Conservation (phyloP, 345 rosid genomes). For the Brassica rapa region DNA sequence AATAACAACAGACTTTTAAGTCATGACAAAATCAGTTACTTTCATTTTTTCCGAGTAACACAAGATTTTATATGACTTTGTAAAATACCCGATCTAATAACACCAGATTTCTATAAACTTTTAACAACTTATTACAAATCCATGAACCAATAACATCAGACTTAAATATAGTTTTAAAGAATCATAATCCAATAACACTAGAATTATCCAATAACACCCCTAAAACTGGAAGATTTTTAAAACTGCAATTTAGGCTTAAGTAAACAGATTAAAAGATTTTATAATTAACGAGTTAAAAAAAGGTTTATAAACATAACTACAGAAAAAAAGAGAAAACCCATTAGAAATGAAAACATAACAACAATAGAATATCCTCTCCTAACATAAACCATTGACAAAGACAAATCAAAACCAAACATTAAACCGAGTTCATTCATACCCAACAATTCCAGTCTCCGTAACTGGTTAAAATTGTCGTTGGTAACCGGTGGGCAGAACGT, state of each 20-base stretch:
- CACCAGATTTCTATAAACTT: too few relatives aligned
- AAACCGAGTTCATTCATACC: conserved; percentile 24
- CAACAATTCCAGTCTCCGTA: conserved; percentile 25
- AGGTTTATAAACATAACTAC: background rate
- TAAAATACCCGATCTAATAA: too few relatives aligned
- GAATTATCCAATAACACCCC: too few relatives aligned
- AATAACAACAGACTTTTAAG: background rate
- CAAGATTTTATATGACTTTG: too few relatives aligned
- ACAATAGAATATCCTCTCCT: background rate
- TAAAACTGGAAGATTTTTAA: background rate
- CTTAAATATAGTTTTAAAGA: too few relatives aligned
- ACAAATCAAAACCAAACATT: conserved; percentile 42
- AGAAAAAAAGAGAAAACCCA: too few relatives aligned
- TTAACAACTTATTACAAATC: too few relatives aligned
- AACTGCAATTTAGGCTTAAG: background rate
- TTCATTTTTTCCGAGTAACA: background rate
- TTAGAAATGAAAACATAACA: background rate
- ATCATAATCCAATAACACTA: too few relatives aligned
- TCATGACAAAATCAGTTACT: background rate
- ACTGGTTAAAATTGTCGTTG: conserved; percentile 49
- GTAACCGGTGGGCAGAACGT: conserved; percentile 28
- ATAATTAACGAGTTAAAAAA: background rate
- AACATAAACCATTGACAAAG: background rate
- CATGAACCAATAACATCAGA: too few relatives aligned
- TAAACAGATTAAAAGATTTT: too few relatives aligned